A percentile compares a stretch with the other conserved stretches of the same genome.
These are phyloP conservation scores for Neurospora sp. DNA, from an alignment of 495 filamentous ascomycete species.

Conservation along the genomic window DNA sequence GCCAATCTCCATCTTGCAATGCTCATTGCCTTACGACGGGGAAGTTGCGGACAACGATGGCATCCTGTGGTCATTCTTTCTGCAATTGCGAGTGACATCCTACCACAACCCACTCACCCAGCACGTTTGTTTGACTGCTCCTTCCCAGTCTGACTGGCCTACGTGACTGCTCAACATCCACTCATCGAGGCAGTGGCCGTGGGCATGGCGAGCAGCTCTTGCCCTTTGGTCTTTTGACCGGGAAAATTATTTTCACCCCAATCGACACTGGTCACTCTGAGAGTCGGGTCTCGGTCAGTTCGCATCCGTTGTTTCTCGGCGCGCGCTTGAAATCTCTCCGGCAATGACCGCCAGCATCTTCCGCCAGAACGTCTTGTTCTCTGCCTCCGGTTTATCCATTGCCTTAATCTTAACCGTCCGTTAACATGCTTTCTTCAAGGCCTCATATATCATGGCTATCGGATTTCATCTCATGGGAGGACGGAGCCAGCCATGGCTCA, in stretches of 20 bases:
- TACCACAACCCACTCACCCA: neutral
- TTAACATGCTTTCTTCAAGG: neutral
- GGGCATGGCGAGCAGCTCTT: neutral
- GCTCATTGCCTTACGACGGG: neutral
- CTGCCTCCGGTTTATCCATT: neutral
- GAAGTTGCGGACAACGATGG: neutral
- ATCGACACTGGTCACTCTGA: neutral
- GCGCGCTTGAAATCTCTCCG: neutral
- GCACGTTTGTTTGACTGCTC: neutral
- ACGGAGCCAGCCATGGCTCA: neutral
- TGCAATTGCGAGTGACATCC: neutral
- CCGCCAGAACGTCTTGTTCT: neutral
- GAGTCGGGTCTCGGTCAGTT: neutral
- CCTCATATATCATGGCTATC: neutral
- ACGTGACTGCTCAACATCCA: neutral
- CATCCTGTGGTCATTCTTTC: neutral
- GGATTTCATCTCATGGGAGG: neutral
- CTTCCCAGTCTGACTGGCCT: neutral
- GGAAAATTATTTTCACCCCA: neutral
- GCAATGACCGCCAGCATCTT: neutral
- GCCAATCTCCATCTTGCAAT: neutral
- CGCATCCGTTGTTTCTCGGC: neutral
- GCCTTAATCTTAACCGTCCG: neutral
- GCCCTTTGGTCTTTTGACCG: neutral
- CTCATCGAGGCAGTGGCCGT: neutral